These are phyloP conservation scores for Xanthoconium stramineum DNA, from an alignment of 768 basidiomycete genomes.

Conservation along the genomic window DNA sequence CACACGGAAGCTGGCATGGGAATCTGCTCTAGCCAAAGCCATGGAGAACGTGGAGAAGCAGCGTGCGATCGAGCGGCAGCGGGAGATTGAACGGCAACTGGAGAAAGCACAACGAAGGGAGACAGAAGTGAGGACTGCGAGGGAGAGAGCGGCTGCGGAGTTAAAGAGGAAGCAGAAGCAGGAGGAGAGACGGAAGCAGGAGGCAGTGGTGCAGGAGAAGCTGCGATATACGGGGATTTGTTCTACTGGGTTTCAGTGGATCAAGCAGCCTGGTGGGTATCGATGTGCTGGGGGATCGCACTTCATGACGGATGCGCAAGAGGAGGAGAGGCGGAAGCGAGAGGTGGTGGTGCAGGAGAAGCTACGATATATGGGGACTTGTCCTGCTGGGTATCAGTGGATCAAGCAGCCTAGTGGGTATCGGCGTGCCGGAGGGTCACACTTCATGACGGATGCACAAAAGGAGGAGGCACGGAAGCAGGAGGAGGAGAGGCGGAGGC, in stretches of 20 bases:
- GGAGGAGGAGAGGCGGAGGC: conserved; percentile 9
- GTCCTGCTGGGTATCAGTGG: conserved; percentile 40
- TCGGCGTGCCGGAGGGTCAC: too few relatives aligned
- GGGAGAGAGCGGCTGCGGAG: conserved; percentile 24
- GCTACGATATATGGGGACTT: conserved; percentile 48
- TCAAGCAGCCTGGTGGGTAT: too few relatives aligned
- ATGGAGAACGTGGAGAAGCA: conserved; percentile 20
- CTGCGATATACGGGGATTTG: conserved; percentile 51
- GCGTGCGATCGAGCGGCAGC: conserved; percentile 23
- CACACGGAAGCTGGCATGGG: conserved; percentile 9
- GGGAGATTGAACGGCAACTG: too few relatives aligned
- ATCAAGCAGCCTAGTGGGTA: too few relatives aligned
- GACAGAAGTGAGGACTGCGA: conserved; percentile 21
- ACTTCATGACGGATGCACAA: too few relatives aligned
- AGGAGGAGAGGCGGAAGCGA: conserved; percentile 30
- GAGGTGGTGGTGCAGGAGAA: conserved; percentile 39
- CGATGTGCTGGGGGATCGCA: too few relatives aligned
- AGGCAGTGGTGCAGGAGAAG: conserved; percentile 38
- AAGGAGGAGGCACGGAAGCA: conserved; percentile 30
- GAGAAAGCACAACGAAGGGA: conserved; percentile 31
- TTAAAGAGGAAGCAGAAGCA: conserved; percentile 39
- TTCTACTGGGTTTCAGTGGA: conserved; percentile 36
- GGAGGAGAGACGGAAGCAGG: conserved; percentile 25
- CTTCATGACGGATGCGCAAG: too few relatives aligned
- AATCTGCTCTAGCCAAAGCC: conserved; percentile 17